Evolutionary conservation across 306 rosid genomes (phyloP), one percentile per base, ranked within the genome.

Genomic region (Rosa multiflora): DNA sequence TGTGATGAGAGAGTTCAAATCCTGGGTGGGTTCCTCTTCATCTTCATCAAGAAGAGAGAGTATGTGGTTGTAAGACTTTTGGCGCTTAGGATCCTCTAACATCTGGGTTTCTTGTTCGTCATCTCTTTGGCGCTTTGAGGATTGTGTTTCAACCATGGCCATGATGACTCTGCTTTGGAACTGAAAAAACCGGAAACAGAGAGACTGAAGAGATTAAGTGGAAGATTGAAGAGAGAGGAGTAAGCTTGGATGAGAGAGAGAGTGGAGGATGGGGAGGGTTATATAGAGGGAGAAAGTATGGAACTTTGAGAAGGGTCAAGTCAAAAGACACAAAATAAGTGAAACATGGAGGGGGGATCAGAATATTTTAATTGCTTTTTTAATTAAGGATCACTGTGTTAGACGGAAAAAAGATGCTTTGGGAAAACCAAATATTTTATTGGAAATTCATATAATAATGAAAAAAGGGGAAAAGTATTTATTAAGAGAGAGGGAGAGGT

Each of bases 41-140:
- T 92, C 96, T 20, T 80, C 82, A 1, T 94, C 97, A 18, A 94
- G 94, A 62, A 94, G 89, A 48, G 96, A 88, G 48, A 92, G 82
- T 62, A 94, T 89, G 73, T 94, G 91, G 48, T 73, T 86, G 78
- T 72, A 89, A 0, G 97, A 85, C 20, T 90, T 92, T 46, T 88
- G 91, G 47, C 87, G 90, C 84, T 92, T 94, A 4, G 80, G 40
- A 5, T 70, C 85, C 3, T 85, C 89, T 29, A 69, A 29, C 76
- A 61, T 35, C 14, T 72, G 75, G 53, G 72, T 53, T 43, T 89
- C 91, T 15, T 40, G 21, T 39, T 10, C 49, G 12, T 18, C 72
- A 21, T 87, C 88, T 51, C 98, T 88, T 1, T 81, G 84, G 52
- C 98, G 92, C 82, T 88, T 94, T 11, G 83, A 73, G 9, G 72